Evolutionary conservation across 2,329 filamentous ascomycete species (phyloP).

Genomic region (Exserohilum rostratum): DNA sequence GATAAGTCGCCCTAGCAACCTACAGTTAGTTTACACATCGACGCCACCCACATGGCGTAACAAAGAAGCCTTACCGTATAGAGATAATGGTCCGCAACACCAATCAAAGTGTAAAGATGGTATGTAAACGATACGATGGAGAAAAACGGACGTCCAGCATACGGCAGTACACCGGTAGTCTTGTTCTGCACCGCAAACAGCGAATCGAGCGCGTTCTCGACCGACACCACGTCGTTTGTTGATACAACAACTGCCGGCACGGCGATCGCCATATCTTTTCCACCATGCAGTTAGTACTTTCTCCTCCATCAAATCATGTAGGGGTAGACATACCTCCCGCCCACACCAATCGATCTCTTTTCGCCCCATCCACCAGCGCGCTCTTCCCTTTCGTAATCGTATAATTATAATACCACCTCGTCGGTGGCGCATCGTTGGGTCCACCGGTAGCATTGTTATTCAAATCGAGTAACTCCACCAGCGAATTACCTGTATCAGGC

Average conservation of each 20-base stretch:
- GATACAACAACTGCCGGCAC: constrained; percentile 61
- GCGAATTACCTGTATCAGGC: constrained; percentile 43
- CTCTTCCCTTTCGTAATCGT: constrained; percentile 51
- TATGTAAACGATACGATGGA: constrained; percentile 59
- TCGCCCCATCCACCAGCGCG: constrained; percentile 60
- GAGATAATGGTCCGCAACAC: constrained; percentile 53
- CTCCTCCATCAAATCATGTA: background rate
- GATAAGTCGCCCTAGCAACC: constrained; percentile 41
- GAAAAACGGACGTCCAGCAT: constrained; percentile 56
- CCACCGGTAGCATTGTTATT: constrained; percentile 36
- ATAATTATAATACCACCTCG: constrained; percentile 49
- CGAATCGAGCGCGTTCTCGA: constrained; percentile 58
- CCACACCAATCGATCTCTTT: constrained; percentile 66
- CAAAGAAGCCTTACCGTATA: constrained; percentile 41
- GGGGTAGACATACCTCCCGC: constrained; percentile 51
- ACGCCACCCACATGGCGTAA: too few relatives aligned
- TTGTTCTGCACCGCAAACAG: constrained; percentile 54
- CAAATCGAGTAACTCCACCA: constrained; percentile 42
- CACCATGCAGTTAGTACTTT: background rate
- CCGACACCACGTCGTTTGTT: constrained; percentile 59
- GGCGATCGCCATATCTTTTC: constrained; percentile 62
- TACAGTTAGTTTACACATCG: constrained; percentile 1
- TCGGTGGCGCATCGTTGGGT: too few relatives aligned
- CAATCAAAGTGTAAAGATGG: constrained; percentile 58
- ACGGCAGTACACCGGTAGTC: constrained; percentile 56